A percentile compares a stretch with the other conserved stretches of the same genome.
Conservation (phyloP, 345 rosid genomes). For the Eucalyptus polyanthemos region DNA sequence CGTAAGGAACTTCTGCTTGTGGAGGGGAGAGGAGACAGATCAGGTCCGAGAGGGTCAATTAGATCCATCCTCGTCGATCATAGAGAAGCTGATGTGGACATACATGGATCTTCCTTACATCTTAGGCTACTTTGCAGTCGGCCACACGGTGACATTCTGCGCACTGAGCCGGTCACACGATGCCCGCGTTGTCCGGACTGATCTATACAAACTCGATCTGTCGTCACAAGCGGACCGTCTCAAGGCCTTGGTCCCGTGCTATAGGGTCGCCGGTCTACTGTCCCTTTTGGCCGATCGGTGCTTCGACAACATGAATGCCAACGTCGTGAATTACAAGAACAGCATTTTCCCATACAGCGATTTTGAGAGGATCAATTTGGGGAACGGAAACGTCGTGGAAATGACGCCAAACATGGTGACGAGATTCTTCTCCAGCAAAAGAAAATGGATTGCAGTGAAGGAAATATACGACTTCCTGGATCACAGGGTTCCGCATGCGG, state of each 20-base stretch:
- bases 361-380: constrained; percentile 48
- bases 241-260: constrained; percentile 78
- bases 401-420: constrained; percentile 65
- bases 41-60: constrained; percentile 44
- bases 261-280: constrained; percentile 63
- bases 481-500: constrained; percentile 80
- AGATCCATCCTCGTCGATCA: constrained; percentile 56
- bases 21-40: constrained; percentile 94
- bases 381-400: constrained; percentile 36
- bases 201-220: constrained; percentile 55
- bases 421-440: constrained; percentile 38
- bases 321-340: background rate
- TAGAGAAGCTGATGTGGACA: constrained; percentile 78
- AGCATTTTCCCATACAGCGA: constrained; percentile 47
- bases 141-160: constrained; percentile 66
- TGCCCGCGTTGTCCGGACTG: constrained; percentile 44
- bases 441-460: constrained; percentile 63
- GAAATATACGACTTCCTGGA: constrained; percentile 69
- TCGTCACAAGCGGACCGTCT: constrained; percentile 53
- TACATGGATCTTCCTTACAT: constrained; percentile 78
- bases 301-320: constrained; percentile 4
- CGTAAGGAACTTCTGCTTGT: constrained; percentile 55
- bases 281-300: constrained; percentile 67
- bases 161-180: constrained; percentile 62
- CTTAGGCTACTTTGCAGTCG: constrained; percentile 78